Percentiles rank a stretch among this genome's conserved stretches.
Conservation (phyloP, 495 filamentous ascomycete species). For the Astrothelium macrocarpum region DNA sequence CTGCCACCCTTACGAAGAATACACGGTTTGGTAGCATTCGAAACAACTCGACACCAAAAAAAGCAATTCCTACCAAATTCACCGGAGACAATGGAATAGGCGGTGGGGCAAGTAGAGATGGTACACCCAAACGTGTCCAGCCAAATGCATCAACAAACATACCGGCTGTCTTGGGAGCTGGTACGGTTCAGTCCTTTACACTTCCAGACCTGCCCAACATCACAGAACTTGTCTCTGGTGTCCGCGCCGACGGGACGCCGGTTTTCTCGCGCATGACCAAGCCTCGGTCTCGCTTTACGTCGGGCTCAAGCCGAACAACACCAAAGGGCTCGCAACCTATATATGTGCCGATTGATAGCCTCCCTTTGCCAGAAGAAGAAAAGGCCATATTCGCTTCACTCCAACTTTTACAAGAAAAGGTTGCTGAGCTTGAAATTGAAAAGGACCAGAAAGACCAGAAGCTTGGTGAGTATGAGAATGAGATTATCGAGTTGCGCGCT, state of each 20-base stretch:
- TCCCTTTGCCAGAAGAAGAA: constrained; percentile 60
- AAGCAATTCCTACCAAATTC: constrained; percentile 18
- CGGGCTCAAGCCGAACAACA: constrained; percentile 22
- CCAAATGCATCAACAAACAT: constrained; percentile 14
- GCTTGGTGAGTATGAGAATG: constrained; percentile 45
- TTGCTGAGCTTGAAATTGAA: constrained; percentile 49
- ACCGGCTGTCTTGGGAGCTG: constrained; percentile 18
- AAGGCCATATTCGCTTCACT: constrained; percentile 60
- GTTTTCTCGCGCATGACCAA: constrained; percentile 46
- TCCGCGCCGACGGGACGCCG: constrained; percentile 56
- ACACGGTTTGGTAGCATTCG: constrained; percentile 50
- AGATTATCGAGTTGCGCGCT: constrained; percentile 46
- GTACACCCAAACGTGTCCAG: constrained; percentile 13
- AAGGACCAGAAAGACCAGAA: constrained; percentile 49
- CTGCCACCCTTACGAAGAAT: constrained; percentile 38
- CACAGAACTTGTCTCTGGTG: constrained; percentile 61
- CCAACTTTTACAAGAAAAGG: constrained; percentile 56
- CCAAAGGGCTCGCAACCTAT: constrained; percentile 15
- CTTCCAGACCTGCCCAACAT: constrained; percentile 61
- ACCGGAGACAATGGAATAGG: constrained; percentile 11
- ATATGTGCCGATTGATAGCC: constrained; percentile 44
- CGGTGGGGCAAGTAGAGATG: constrained; percentile 1
- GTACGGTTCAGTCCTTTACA: constrained; percentile 49
- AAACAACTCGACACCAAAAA: constrained; percentile 34
- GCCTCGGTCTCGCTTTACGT: constrained; percentile 49